Evolutionary conservation across 176 grass and related monocot species (phyloP), one percentile per base, ranked within the genome.

Genomic region (Luzula sylvatica): DNA sequence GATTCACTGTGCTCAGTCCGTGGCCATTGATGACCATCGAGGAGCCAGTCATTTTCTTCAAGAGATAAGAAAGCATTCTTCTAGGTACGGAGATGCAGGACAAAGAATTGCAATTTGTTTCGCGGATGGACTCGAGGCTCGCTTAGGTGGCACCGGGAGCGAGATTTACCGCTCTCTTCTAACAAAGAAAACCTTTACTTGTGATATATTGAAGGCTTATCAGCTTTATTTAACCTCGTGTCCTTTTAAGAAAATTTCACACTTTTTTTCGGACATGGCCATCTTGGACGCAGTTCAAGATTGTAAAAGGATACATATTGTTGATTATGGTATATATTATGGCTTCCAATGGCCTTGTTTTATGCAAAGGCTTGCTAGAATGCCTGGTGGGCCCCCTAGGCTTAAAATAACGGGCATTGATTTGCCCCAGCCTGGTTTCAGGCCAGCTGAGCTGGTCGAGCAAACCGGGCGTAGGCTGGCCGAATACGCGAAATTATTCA

Each of bases 201-300:
- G 56, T 41, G 56, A 60, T 60, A 35, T 60, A 60, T 32, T 60
- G 15, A 60, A 60, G 56, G 56, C 56, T 42, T 60, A 60, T 23
- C 56, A 60, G 8, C 56, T 60, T 20, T 60, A 60, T 22, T 40
- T 60, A 14, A 60, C 2, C 27, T 60, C 38, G 24, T 60, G 56
- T 18, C 56, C 56, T 42, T 60, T 60, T 23, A 60, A 60, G 13
- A 60, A 43, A 3, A 41, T 60, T 24, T 60, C 56, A 15, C 56
- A 60, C 38, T 60, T 60, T 23, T 60, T 60, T 60, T 60, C 38
- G 15, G 42, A 35, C 8, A 32, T 42, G 20, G 16, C 14, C 30
- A 43, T 60, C 8, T 60, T 60, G 38, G 38, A 60, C 14, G 38
- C 20, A 1, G 20, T 25, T 16, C 15, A 22, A 43, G 56, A 40